These are phyloP conservation scores for Stephanodiscus minutulus DNA, from an alignment of 108 stramenopile genomes.

Conservation along the genomic window DNA sequence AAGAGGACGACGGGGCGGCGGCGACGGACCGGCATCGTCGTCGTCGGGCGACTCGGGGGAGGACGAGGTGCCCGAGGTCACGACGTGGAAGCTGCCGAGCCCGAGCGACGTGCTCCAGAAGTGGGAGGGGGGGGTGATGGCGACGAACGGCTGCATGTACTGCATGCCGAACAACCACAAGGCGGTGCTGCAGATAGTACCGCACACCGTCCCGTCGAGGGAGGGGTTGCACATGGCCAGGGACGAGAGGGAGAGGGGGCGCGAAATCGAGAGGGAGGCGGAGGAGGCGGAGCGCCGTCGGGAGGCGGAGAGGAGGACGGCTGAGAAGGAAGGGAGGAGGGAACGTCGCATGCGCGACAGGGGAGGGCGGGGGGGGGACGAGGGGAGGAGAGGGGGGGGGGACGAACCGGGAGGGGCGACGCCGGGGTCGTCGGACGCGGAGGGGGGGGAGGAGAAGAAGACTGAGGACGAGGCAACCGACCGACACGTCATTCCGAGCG, in stretches of 20 bases:
- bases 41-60: too few species aligned
- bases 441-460: slow-evolving; percentile 5
- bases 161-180: slow-evolving; percentile 81
- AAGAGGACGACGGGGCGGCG: slow-evolving; percentile 4
- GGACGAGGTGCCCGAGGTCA: slow-evolving; percentile 63
- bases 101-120: slow-evolving; percentile 66
- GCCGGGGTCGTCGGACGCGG: background rate
- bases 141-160: slow-evolving; percentile 68
- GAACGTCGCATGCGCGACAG: slow-evolving; percentile 19
- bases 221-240: slow-evolving; percentile 33
- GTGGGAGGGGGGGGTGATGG: slow-evolving; percentile 84
- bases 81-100: slow-evolving; percentile 65
- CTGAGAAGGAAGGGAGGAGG: slow-evolving; percentile 33
- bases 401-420: background rate
- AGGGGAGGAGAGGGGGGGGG: slow-evolving; percentile 19
- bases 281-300: slow-evolving; percentile 12
- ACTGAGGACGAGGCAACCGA: slow-evolving; percentile 1
- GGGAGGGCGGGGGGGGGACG: background rate
- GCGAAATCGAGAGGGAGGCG: slow-evolving; percentile 21
- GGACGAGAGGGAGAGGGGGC: slow-evolving; percentile 29
- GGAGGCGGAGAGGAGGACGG: slow-evolving; percentile 22
- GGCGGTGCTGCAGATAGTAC: slow-evolving; percentile 77
- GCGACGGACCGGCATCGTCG: too few species aligned
- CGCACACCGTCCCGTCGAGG: slow-evolving; percentile 44
- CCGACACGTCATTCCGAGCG: background rate